Base-by-base conservation (phyloP, 2,329 filamentous ascomycete species). In the Penicillium hesseltinei region DNA sequence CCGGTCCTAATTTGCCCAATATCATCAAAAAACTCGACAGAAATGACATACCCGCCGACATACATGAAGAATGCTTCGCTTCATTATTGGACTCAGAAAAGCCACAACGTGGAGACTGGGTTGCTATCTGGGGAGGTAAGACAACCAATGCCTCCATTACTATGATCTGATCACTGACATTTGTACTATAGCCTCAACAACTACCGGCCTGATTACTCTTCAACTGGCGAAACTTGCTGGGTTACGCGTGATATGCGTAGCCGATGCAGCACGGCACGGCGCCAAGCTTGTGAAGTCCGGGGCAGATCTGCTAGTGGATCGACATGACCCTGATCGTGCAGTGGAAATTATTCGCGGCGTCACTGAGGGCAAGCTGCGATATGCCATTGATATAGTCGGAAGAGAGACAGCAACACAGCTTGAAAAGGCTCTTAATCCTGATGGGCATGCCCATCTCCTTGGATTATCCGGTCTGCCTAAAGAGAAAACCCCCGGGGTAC, bases 51-150 rank as follows among this genome's bases (percentile, higher is more conserved):
- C 83, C 88, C 0, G 62, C 73, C 3, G 89, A 92, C 66, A 82
- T 91, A 7, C 73, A 80, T 2, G 69, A 78, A 5, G 88, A 91
- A 68, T 87, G 85, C 55, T 78, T 89, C n/a, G 69, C 79, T 0
- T 80, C 81, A 0, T 83, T 88, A 6, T 62, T 69, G 0, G 66
- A 75, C 1, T 65, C 70, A 0, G 86, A 89, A 60, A 76, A 85
- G 9, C 82, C 85, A 1, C 76, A 77, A 42, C 64, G 73, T 0
- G 88, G 86, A 0, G 88, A 92, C 58, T 91, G 87, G 83, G 74
- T 92, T 39, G 85, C 84, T 1, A 84, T 92, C 46, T 92, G 89
- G 88, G 89, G 89, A 56, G 89, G 84, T 79, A 63, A 67, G 77
- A 63, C n/a, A 38, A 25, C 2, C 4, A 40, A 9, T 27, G 4